Percentiles rank a stretch among this genome's conserved stretches.
Conservation (phyloP, 2,329 filamentous ascomycete genomes). For the Fusarium ambrosium region DNA sequence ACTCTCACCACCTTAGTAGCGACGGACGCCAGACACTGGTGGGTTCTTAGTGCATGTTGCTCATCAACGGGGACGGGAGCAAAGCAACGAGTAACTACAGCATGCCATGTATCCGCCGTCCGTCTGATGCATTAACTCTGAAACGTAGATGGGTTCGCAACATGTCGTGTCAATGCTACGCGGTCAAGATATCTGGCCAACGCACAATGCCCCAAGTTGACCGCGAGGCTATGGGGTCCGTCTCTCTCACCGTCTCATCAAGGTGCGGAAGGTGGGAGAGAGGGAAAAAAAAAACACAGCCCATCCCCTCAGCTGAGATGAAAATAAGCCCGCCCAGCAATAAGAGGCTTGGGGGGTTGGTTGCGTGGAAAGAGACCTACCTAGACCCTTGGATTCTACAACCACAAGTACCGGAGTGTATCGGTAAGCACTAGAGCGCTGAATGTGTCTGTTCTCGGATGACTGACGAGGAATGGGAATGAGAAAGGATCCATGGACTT, state of each 20-base stretch:
- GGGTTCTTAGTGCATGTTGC: neutral
- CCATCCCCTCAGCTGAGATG: neutral
- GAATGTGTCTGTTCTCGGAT: constrained; percentile 1
- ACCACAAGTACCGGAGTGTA: constrained; percentile 2
- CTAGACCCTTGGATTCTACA: constrained; percentile 20
- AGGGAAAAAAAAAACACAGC: neutral
- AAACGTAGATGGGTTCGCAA: neutral
- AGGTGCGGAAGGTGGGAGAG: neutral
- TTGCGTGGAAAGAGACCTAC: constrained; percentile 14
- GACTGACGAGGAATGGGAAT: neutral
- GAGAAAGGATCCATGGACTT: neutral
- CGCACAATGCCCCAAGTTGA: neutral
- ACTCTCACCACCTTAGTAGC: neutral
- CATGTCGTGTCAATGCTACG: constrained; percentile 1
- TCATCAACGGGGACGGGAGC: neutral
- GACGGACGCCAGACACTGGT: neutral
- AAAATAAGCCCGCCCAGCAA: neutral
- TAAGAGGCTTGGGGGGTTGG: neutral
- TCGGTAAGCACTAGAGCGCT: constrained; percentile 3
- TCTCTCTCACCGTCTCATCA: neutral
- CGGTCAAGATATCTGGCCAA: constrained; percentile 3
- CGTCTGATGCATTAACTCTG: neutral
- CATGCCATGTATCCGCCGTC: neutral
- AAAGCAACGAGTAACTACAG: neutral
- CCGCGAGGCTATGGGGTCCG: neutral